A percentile compares a stretch with the other conserved stretches of the same genome.
Conservation (phyloP, 257 asterid genomes). For the Nemophila menziesii region DNA sequence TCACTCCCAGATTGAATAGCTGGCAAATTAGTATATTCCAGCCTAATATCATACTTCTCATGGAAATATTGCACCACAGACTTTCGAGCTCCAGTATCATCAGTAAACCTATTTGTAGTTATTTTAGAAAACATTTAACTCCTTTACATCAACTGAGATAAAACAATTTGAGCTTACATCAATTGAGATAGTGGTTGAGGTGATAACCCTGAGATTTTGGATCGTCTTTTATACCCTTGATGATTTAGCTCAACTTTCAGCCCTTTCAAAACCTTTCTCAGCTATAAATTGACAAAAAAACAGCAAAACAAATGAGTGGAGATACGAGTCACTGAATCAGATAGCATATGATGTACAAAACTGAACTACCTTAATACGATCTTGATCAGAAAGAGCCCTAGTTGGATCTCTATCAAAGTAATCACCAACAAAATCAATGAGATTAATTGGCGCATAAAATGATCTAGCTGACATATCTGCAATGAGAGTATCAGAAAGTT, state of each 20-base stretch:
- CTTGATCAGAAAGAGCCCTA: constrained; percentile 42
- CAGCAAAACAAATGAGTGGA: not conserved
- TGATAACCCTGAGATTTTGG: constrained; percentile 41
- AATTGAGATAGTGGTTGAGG: constrained; percentile 12
- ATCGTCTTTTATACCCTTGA: constrained; percentile 20
- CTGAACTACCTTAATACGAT: constrained; percentile 47
- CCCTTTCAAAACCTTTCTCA: constrained; percentile 38
- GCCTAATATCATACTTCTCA: constrained; percentile 24
- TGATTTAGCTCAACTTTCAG: constrained; percentile 34
- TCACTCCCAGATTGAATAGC: constrained; percentile 59
- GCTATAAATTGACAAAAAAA: constrained; percentile 17
- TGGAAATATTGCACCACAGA: constrained; percentile 45
- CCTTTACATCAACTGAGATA: not conserved
- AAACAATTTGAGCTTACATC: constrained; percentile 60
- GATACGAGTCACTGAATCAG: not conserved
- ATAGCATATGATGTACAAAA: not conserved
- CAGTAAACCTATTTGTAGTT: constrained; percentile 55
- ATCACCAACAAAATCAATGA: constrained; percentile 24
- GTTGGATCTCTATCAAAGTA: constrained; percentile 24
- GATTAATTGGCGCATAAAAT: constrained; percentile 46
- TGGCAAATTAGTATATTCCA: constrained; percentile 35
- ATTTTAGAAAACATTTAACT: too few relatives aligned
- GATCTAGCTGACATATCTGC: constrained; percentile 79
- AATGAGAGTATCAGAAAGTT: not conserved
- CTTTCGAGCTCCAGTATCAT: constrained; percentile 21